phyloP scores from a whole-genome alignment of 352 stramenopile genomes.

The Phytophthora lateralis region DNA sequence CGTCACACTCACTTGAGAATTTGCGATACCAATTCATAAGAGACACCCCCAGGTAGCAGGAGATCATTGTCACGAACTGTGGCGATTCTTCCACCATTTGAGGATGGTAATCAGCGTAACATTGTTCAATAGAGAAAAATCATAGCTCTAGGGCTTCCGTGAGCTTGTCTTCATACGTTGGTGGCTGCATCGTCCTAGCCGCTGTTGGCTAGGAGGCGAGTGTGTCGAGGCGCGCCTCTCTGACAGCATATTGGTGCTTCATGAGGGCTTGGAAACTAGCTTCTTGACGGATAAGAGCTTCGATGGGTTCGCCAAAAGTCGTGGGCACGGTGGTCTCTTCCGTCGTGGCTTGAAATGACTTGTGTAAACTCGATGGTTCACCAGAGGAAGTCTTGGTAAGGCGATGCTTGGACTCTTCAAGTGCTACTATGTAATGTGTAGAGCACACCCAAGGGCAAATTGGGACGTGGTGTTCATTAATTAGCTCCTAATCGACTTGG shows the following conservation, averaged over 20 bases:
- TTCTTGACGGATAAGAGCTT: slow-evolving; percentile 1
- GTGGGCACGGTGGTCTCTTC: slow-evolving; percentile 2
- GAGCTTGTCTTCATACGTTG: background rate
- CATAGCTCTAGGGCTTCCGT: slow-evolving; percentile 1
- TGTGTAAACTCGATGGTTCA: background rate
- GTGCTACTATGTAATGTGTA: slow-evolving; percentile 5
- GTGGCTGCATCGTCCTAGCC: background rate
- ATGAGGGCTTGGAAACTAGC: slow-evolving; percentile 6
- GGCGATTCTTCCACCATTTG: slow-evolving; percentile 6
- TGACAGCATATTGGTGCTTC: slow-evolving; percentile 3
- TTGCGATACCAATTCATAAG: slow-evolving; percentile 7
- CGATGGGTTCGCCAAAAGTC: background rate
- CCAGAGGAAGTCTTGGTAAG: slow-evolving; percentile 3
- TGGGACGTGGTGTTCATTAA: background rate
- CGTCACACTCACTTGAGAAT: slow-evolving; percentile 5
- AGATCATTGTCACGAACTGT: slow-evolving; percentile 8
- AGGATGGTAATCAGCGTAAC: slow-evolving; percentile 10
- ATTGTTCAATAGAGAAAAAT: slow-evolving; percentile 6
- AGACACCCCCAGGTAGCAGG: background rate
- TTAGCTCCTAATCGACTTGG: background rate
- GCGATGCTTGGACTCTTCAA: slow-evolving; percentile 4
- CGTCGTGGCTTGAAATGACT: background rate
- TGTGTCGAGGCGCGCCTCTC: background rate
- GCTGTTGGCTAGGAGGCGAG: slow-evolving; percentile 1
- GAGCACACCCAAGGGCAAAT: background rate